phyloP scores from a whole-genome alignment of 2,329 filamentous ascomycete species.

The Colletotrichum scovillei region DNA sequence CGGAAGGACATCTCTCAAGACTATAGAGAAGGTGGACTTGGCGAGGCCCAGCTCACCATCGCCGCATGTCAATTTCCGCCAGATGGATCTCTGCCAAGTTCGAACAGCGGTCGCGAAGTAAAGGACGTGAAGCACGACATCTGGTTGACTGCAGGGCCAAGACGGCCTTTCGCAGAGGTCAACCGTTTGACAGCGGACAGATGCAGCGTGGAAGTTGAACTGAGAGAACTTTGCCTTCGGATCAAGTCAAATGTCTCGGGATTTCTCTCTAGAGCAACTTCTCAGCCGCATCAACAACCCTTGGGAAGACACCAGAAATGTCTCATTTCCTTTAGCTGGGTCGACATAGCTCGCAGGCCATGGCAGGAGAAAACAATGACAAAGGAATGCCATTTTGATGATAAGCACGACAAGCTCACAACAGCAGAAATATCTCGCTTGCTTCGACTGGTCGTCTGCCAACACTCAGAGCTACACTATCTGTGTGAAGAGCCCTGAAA shows the following conservation, averaged over 20 bases:
- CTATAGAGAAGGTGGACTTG: background rate
- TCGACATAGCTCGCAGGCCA: background rate
- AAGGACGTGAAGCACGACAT: background rate
- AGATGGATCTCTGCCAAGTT: no score
- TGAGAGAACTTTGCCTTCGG: background rate
- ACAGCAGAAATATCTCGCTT: no score
- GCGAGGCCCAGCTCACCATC: background rate
- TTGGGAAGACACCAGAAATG: background rate
- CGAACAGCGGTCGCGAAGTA: background rate
- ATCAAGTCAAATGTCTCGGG: background rate
- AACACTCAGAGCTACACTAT: no score
- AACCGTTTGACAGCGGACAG: background rate
- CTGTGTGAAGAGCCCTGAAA: no score
- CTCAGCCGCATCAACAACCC: background rate
- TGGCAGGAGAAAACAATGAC: background rate
- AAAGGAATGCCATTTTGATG: background rate
- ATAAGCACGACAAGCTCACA: no score
- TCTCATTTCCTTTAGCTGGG: background rate
- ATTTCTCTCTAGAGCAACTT: background rate
- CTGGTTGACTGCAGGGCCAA: background rate
- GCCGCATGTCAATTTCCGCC: background rate
- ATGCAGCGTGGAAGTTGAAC: background rate
- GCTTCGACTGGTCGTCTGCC: no score
- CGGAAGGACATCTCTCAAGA: background rate
- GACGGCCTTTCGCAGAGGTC: background rate